Percentiles rank a stretch among this genome's conserved stretches.
Conservation (phyloP, 768 basidiomycete species). For the Mrakia gelida region DNA sequence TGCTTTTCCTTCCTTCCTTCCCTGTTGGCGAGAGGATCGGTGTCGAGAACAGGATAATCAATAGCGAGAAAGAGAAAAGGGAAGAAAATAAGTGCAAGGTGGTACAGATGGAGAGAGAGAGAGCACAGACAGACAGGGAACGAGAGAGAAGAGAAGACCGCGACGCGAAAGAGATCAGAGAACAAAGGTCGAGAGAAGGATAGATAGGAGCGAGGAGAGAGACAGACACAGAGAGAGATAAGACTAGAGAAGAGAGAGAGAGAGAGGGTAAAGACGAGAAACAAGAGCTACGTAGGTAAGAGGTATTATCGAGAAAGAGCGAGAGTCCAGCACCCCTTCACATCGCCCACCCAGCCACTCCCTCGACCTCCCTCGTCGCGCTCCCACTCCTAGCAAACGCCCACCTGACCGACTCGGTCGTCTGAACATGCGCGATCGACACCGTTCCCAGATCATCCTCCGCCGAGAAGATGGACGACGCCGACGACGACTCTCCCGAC, state of each 20-base stretch:
- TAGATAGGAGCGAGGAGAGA: neutral
- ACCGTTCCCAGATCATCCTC: conserved; percentile 11
- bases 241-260: neutral
- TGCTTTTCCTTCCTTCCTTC: neutral
- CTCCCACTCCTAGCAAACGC: conserved; percentile 7
- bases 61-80: no score
- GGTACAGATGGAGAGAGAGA: neutral
- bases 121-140: neutral
- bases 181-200: neutral
- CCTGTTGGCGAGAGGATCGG: no score
- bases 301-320: neutral
- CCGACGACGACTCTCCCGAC: neutral
- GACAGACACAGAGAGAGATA: no score
- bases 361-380: conserved; percentile 5
- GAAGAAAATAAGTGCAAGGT: neutral
- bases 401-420: neutral
- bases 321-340: neutral
- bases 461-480: conserved; percentile 9
- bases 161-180: neutral
- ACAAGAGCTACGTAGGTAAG: neutral
- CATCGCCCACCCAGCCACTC: conserved; percentile 12
- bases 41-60: no score
- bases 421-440: conserved; percentile 10
- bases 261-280: neutral
- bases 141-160: neutral